Evolutionary conservation across 129 eudicot genomes (phyloP).

Genomic region (Scalesia atractyloides): DNA sequence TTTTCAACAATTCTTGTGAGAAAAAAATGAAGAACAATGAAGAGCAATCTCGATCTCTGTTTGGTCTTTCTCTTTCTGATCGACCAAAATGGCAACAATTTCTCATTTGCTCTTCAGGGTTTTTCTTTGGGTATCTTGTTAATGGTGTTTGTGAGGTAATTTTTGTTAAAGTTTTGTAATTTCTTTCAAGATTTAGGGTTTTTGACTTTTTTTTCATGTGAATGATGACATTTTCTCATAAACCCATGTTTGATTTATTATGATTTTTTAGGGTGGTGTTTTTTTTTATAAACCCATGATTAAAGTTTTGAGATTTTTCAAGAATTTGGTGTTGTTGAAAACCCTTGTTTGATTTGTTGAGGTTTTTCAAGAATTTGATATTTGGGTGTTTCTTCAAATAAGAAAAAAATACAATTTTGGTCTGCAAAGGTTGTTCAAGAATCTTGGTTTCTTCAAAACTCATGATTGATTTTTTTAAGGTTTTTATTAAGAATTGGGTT

Average conservation of each 20-base stretch:
- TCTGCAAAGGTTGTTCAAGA: neutral
- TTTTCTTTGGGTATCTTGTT: slow-evolving; percentile 91
- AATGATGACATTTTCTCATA: neutral
- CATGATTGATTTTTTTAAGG: slow-evolving; percentile 1
- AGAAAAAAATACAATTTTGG: neutral
- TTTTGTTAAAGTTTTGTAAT: slow-evolving; percentile 14
- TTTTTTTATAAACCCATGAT: neutral
- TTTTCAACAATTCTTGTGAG: neutral
- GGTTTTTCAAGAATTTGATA: neutral
- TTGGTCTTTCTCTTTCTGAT: slow-evolving; percentile 69
- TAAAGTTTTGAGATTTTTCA: neutral
- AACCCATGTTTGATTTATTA: neutral
- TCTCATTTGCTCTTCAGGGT: slow-evolving; percentile 85
- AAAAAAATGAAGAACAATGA: slow-evolving; percentile 55
- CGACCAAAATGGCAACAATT: slow-evolving; percentile 88
- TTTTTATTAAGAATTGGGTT: neutral
- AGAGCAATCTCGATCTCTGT: slow-evolving; percentile 72
- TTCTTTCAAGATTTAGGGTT: slow-evolving; percentile 5
- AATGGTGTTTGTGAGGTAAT: slow-evolving; percentile 88
- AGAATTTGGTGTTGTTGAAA: neutral
- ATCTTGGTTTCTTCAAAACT: neutral
- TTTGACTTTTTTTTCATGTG: neutral
- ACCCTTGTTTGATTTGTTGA: slow-evolving; percentile 2
- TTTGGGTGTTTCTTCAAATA: slow-evolving; percentile 4
- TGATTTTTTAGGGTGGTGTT: neutral